Evolutionary conservation across 768 basidiomycete genomes (phyloP).

Genomic region (Tephrocybe sp.): DNA sequence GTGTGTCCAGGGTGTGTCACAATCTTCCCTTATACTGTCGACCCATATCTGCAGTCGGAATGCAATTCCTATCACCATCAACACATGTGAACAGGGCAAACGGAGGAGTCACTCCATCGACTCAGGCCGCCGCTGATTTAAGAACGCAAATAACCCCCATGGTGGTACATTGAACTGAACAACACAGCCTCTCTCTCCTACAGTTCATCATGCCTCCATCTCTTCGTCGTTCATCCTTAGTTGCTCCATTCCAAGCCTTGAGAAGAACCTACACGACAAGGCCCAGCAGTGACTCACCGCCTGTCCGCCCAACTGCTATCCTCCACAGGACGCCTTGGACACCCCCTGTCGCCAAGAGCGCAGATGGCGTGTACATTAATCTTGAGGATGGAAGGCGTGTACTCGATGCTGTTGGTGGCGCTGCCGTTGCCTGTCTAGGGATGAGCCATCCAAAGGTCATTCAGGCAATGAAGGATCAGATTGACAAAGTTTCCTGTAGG

Average conservation of each 20-base stretch:
- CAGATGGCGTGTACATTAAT: conserved; percentile 67
- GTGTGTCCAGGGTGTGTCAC: background rate
- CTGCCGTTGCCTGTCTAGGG: conserved; percentile 80
- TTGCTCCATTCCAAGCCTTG: background rate
- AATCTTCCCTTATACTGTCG: background rate
- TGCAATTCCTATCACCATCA: background rate
- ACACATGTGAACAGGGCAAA: background rate
- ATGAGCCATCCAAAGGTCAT: conserved; percentile 69
- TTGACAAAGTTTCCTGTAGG: conserved; percentile 75
- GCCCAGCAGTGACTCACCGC: background rate
- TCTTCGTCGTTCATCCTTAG: background rate
- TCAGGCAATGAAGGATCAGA: conserved; percentile 74
- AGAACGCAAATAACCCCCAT: no score
- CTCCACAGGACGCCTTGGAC: conserved; percentile 72
- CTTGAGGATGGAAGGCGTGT: conserved; percentile 67
- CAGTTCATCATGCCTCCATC: no score
- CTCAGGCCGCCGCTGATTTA: no score
- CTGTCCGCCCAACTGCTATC: conserved; percentile 32
- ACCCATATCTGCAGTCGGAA: background rate
- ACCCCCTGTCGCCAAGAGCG: conserved; percentile 65
- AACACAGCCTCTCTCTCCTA: no score
- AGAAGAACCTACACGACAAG: no score
- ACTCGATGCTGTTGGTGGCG: conserved; percentile 83
- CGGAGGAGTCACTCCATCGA: no score
- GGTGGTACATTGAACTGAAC: no score